Evolutionary conservation across 108 stramenopile species (phyloP), one percentile per base, ranked within the genome.

Genomic region (Pelagomonas calceolata): DNA sequence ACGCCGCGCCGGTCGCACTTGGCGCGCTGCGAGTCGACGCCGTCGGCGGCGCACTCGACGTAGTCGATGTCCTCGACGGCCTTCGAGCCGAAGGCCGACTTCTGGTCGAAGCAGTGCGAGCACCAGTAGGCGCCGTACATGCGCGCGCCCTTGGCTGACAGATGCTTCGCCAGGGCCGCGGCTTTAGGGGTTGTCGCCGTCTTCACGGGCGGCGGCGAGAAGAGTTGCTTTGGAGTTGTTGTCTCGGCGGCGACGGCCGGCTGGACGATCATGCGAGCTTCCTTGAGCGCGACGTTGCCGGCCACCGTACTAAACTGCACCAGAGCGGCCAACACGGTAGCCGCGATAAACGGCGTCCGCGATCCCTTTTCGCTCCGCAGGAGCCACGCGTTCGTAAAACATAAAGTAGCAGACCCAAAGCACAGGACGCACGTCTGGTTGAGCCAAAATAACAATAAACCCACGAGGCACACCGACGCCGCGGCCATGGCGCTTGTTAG

Each of bases 61-160:
- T 95, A 95, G 26, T 80, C 86, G 64, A 94, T 82, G 34, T 79
- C 83, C 71, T 67, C 66, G 80, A 91, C 85, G 34, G 91, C 93
- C 75, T 93, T 81, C 34, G 79, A 73, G 0, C 93, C 92, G 43
- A 95, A 70, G 9, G 72, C 30, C 79, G 92, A 74, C 72, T 95
- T 95, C 75, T 95, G 95, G 80, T 92, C 89, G 66, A 89, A 93
- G 69, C 95, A 95, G 69, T 95, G 95, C 30, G 86, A 84, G 78
- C 95, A 95, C 95, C 95, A 95, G 75, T 89, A 94, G 43, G 95
- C 95, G n/a, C 95, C 95, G 69, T 84, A 95, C 88, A 95, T 89
- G 64, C 73, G 80, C 14, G 95, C 86, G 74, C 93, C 76, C 39
- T 90, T 51, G 0, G 74, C 51, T 69, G 85, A 75, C 45, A 95